Evolutionary conservation across 2,329 filamentous ascomycete species (phyloP).

Genomic region (Didymella pomorum): DNA sequence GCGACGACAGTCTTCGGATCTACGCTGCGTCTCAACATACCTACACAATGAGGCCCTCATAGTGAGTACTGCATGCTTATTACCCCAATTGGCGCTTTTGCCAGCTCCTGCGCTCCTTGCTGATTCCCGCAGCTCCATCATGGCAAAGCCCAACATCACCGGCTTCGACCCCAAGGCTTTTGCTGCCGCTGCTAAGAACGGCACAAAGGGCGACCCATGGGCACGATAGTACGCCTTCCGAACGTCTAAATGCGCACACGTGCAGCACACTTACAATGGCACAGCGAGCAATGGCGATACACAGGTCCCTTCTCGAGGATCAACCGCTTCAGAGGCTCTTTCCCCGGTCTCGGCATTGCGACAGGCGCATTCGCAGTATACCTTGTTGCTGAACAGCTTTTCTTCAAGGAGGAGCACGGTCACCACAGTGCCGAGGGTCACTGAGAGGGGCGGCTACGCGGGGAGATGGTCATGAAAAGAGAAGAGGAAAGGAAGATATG

Average conservation of each 20-base stretch:
- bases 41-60: slow-evolving; percentile 35
- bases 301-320: slow-evolving; percentile 84
- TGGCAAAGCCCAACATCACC: slow-evolving; percentile 75
- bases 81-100: slow-evolving; percentile 12
- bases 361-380: slow-evolving; percentile 90
- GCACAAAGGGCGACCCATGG: slow-evolving; percentile 68
- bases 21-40: slow-evolving; percentile 28
- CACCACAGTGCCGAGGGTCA: slow-evolving; percentile 42
- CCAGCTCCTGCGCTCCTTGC: slow-evolving; percentile 23
- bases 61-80: slow-evolving; percentile 29
- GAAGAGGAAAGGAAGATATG: slow-evolving; percentile 18
- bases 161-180: slow-evolving; percentile 90
- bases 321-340: slow-evolving; percentile 86
- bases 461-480: slow-evolving; percentile 8
- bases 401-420: slow-evolving; percentile 70
- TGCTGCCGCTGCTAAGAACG: slow-evolving; percentile 71
- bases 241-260: slow-evolving; percentile 5
- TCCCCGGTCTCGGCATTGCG: slow-evolving; percentile 92
- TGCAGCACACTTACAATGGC: slow-evolving; percentile 27
- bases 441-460: slow-evolving; percentile 17
- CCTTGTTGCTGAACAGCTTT: slow-evolving; percentile 87
- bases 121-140: slow-evolving; percentile 45
- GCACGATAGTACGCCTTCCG: slow-evolving; percentile 62
- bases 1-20: slow-evolving; percentile 31
- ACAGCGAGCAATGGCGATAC: slow-evolving; percentile 95